These are phyloP conservation scores for Auriscalpium vulgare DNA, from an alignment of 768 basidiomycete species.

Conservation along the genomic window DNA sequence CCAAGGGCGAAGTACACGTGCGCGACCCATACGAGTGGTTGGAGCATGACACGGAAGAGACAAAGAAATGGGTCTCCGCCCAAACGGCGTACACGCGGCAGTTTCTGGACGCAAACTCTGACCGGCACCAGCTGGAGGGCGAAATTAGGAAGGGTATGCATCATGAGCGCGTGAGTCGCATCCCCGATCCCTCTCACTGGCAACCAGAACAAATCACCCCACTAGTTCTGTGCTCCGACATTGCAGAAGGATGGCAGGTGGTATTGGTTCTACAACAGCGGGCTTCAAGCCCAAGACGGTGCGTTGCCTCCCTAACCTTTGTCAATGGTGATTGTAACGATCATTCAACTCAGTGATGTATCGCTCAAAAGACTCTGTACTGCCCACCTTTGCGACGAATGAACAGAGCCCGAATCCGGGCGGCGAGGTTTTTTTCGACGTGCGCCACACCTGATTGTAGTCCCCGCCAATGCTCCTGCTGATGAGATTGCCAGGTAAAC, in stretches of 20 bases:
- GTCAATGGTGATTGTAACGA: not conserved
- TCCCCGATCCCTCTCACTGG: not conserved
- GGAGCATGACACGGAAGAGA: slow-evolving; percentile 57
- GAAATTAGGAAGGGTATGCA: slow-evolving; percentile 47
- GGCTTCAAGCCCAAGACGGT: slow-evolving; percentile 61
- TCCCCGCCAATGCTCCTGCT: not conserved
- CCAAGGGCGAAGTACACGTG: slow-evolving; percentile 50
- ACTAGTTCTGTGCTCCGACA: slow-evolving; percentile 54
- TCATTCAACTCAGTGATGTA: slow-evolving; percentile 42
- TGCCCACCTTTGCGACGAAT: slow-evolving; percentile 39
- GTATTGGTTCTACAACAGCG: slow-evolving; percentile 80
- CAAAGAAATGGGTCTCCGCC: slow-evolving; percentile 52
- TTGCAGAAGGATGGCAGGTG: slow-evolving; percentile 60
- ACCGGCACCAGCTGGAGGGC: slow-evolving; percentile 48
- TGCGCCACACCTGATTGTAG: slow-evolving; percentile 22
- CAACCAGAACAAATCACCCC: not conserved
- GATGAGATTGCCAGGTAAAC: slow-evolving; percentile 43
- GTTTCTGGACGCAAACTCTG: slow-evolving; percentile 55
- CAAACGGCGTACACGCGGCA: slow-evolving; percentile 52
- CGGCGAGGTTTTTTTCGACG: slow-evolving; percentile 77
- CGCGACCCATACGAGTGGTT: slow-evolving; percentile 73
- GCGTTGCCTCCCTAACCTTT: not conserved
- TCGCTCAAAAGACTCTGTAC: slow-evolving; percentile 42
- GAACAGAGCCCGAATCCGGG: slow-evolving; percentile 25
- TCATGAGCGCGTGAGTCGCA: slow-evolving; percentile 23